Evolutionary conservation across 495 filamentous ascomycete genomes (phyloP).

Genomic region (Penicillium bovifimosum): DNA sequence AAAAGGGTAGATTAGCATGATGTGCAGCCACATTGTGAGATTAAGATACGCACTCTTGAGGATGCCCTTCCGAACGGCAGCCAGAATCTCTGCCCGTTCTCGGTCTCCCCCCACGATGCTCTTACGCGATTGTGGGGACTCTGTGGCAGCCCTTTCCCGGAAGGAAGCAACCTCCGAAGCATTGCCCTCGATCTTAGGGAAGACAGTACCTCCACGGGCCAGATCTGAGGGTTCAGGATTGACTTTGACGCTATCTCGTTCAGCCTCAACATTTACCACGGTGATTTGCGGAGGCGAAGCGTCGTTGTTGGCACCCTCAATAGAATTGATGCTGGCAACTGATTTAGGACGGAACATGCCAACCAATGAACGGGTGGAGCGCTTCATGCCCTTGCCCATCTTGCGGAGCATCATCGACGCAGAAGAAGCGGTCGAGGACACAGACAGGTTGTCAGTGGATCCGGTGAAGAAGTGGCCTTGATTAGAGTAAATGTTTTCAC

Average conservation of each 20-base stretch:
- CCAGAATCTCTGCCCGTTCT: constrained; percentile 86
- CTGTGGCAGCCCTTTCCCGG: constrained; percentile 53
- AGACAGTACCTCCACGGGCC: constrained; percentile 69
- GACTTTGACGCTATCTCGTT: constrained; percentile 77
- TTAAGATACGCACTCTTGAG: constrained; percentile 73
- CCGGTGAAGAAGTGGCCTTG: constrained; percentile 80
- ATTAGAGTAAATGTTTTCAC: constrained; percentile 88
- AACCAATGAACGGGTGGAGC: constrained; percentile 80
- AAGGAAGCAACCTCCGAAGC: constrained; percentile 28
- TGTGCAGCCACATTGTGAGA: not conserved
- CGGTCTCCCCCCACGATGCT: constrained; percentile 88
- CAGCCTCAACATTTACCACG: constrained; percentile 93
- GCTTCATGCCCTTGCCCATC: constrained; percentile 98
- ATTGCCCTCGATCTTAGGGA: constrained; percentile 71
- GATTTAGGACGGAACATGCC: constrained; percentile 95
- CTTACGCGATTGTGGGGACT: constrained; percentile 57
- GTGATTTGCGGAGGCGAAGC: constrained; percentile 67
- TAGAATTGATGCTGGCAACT: constrained; percentile 66
- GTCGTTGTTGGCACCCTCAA: constrained; percentile 57
- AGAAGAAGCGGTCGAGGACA: constrained; percentile 95
- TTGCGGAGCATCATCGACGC: constrained; percentile 99
- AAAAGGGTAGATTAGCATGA: constrained; percentile 14
- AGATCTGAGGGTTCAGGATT: constrained; percentile 66
- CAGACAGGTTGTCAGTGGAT: constrained; percentile 93
- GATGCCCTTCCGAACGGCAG: constrained; percentile 88